Evolutionary conservation across 768 basidiomycete genomes (phyloP), one percentile per base, ranked within the genome.

Genomic region (Podaxis sp.): DNA sequence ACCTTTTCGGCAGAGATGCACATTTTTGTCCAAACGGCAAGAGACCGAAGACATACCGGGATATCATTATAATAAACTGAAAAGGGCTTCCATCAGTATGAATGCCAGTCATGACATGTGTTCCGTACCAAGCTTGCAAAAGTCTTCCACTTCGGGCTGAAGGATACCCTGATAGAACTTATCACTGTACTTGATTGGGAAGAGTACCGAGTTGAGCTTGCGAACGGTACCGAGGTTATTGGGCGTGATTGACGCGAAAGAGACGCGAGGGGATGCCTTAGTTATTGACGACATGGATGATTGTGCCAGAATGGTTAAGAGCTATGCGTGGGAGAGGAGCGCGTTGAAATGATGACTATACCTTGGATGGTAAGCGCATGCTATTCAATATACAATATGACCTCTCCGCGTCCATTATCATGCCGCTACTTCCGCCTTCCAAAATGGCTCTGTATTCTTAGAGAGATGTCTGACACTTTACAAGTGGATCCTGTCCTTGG

Each of bases 21-120:
- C 39, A 52, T 63, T 17, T 38, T 44, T 65, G 54, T 59, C 54
- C 53, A 46, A 58, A 53, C 49, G 33, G 61, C 42, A 65, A 63
- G 51, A 42, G 24, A 57, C 22, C 48, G 64, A 40, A 39, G 61
- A 75, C 79, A 64, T 69, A 81, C 83, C 52, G 95, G 93, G 62
- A 96, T 81, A 77, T 96, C 94, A 77, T 95, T 95, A 77, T 90
- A 95, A 76, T 95, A 95, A 53, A 95, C 95, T 95, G 68, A 46
- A 53, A 24, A 11, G 62, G 53, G 58, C 64, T 24, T 9, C 33
- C 38, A 63, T 59, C 53, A 64, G 57, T 48, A 42, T 64, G 36
- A 65, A 57, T 49, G 24, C 60, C 30, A 60, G 60, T 48, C 59
- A 63, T 61, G 58, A 64, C 40, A 51, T 64, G 59, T 61, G 66